Percentiles rank a stretch among this genome's conserved stretches.
Conservation (phyloP, 202 grass and related monocot genomes). For the Setaria viridis region DNA sequence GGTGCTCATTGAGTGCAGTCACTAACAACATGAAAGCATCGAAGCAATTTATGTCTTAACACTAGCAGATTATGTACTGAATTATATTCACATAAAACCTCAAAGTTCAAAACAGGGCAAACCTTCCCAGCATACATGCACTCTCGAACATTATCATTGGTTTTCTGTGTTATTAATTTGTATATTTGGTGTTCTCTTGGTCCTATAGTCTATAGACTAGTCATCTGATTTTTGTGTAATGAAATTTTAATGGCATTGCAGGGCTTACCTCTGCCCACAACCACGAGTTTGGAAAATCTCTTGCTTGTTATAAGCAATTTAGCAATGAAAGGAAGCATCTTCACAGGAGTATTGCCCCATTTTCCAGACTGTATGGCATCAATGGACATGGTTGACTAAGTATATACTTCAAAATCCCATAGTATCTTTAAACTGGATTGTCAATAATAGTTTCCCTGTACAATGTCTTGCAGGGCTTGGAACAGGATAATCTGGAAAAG, state of each 20-base stretch:
- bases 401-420: conserved; percentile 20
- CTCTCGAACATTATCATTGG: neutral
- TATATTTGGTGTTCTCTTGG: neutral
- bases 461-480: conserved; percentile 50
- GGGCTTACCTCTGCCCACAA: conserved; percentile 73
- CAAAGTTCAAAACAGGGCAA: neutral
- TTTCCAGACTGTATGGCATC: conserved; percentile 47
- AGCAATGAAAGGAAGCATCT: conserved; percentile 81
- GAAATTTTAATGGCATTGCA: conserved; percentile 49
- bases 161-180: neutral
- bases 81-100: neutral
- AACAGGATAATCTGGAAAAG: conserved; percentile 62
- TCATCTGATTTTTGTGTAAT: neutral
- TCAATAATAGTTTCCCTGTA: conserved; percentile 23
- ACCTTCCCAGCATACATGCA: neutral
- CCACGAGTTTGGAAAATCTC: conserved; percentile 61
- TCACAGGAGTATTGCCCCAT: conserved; percentile 70
- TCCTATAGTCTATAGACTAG: neutral
- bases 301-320: conserved; percentile 73
- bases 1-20: neutral
- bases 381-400: conserved; percentile 58
- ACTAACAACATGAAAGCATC: conserved; percentile 11
- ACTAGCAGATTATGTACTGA: neutral
- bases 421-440: neutral
- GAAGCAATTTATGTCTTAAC: neutral